A percentile compares a stretch with the other conserved stretches of the same genome.
Conservation (phyloP, 129 eudicot genomes). For the Helianthus annuus region DNA sequence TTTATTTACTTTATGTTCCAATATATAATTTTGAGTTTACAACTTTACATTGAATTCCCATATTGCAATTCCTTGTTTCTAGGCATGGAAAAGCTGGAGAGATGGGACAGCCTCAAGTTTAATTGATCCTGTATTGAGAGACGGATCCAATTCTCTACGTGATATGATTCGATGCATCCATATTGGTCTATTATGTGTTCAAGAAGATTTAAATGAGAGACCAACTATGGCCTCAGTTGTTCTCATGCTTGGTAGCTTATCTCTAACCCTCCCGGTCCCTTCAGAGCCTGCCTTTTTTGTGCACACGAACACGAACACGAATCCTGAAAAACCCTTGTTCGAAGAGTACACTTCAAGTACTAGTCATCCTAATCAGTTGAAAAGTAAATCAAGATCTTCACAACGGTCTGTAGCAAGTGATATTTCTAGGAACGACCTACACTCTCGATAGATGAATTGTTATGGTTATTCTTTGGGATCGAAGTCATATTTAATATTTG, state of each 20-base stretch:
- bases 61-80: neutral
- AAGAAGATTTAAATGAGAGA: slow-evolving; percentile 17
- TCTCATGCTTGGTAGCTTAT: slow-evolving; percentile 33
- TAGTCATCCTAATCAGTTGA: neutral
- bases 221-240: slow-evolving; percentile 38
- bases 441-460: neutral
- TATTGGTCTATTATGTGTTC: slow-evolving; percentile 38
- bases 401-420: neutral
- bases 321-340: neutral
- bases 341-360: slow-evolving; percentile 11
- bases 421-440: slow-evolving; percentile 2
- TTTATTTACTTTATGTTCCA: neutral
- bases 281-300: slow-evolving; percentile 41
- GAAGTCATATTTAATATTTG: too few species aligned
- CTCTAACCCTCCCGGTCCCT: slow-evolving; percentile 42
- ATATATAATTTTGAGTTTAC: too few species aligned
- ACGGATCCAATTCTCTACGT: slow-evolving; percentile 15
- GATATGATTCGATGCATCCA: slow-evolving; percentile 32
- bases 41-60: neutral
- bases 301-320: neutral
- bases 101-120: slow-evolving; percentile 20
- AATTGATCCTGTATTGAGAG: slow-evolving; percentile 22
- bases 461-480: slow-evolving; percentile 4
- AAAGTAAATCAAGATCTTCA: slow-evolving; percentile 14
- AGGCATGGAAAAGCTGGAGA: slow-evolving; percentile 44